A percentile compares a stretch with the other conserved stretches of the same genome.
Conservation (phyloP, 768 basidiomycete species). For the Wakefieldia striispora region DNA sequence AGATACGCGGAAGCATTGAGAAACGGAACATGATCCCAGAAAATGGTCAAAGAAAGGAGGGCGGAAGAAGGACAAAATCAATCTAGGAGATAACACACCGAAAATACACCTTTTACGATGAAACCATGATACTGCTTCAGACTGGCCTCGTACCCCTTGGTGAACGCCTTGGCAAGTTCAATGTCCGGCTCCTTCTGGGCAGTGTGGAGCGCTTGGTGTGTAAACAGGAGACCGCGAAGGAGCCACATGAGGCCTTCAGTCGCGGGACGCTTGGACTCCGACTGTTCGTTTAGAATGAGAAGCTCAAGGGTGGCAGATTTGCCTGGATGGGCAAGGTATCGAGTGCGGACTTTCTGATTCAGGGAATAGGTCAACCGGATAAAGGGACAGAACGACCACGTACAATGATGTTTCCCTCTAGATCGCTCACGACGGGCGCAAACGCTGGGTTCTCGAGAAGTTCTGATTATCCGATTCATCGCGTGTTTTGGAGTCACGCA, state of each 20-base stretch:
- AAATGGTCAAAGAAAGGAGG: neutral
- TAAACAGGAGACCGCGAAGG: constrained; percentile 87
- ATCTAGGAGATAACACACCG: constrained; percentile 38
- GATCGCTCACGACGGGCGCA: constrained; percentile 74
- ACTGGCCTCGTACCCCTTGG: constrained; percentile 74
- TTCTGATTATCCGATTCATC: constrained; percentile 9
- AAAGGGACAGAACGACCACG: constrained; percentile 17
- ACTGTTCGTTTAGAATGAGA: constrained; percentile 80
- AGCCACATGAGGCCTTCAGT: constrained; percentile 96
- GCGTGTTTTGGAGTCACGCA: too few relatives aligned
- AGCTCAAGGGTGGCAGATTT: constrained; percentile 77
- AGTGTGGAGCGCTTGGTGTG: constrained; percentile 71
- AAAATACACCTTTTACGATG: constrained; percentile 57
- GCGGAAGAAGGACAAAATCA: neutral
- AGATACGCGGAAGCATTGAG: too few relatives aligned
- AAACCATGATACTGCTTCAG: constrained; percentile 87
- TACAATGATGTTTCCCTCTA: constrained; percentile 91
- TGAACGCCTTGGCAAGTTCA: constrained; percentile 71
- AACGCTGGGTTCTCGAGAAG: constrained; percentile 54
- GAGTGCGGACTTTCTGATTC: constrained; percentile 81
- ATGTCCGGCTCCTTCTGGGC: constrained; percentile 58
- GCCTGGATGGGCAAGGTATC: constrained; percentile 65
- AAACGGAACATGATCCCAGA: too few relatives aligned
- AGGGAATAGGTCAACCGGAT: neutral
- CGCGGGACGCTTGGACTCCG: constrained; percentile 82